Evolutionary conservation across 371 early-diverging fungal genomes (phyloP).

Genomic region (Apophysomyces variabilis): DNA sequence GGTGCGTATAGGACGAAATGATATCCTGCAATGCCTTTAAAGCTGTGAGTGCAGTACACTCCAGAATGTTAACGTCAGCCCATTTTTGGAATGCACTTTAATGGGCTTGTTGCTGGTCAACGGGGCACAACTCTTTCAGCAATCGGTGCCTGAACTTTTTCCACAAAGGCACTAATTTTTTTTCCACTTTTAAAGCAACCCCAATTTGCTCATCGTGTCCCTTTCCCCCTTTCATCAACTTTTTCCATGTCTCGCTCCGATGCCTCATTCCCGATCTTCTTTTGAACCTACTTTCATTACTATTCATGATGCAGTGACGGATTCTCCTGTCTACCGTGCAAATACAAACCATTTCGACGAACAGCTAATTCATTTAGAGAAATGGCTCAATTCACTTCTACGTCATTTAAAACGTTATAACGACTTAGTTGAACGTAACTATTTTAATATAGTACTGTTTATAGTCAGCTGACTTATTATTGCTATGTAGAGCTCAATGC

Average conservation of each 20-base stretch:
- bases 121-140: not conserved
- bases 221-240: conserved; percentile 1
- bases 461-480: not conserved
- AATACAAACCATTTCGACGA: conserved; percentile 67
- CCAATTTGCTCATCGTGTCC: not conserved
- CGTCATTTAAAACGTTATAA: conserved; percentile 49
- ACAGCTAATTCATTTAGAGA: conserved; percentile 67
- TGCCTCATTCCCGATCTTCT: conserved; percentile 3
- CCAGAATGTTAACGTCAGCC: no score
- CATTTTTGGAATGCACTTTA: no score
- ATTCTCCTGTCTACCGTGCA: conserved; percentile 74
- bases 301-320: conserved; percentile 68
- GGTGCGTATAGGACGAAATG: no score
- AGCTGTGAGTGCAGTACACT: no score
- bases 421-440: conserved; percentile 53
- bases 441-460: not conserved
- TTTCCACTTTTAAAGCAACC: not conserved
- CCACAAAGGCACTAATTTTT: not conserved
- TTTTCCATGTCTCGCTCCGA: conserved; percentile 8
- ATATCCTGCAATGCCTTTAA: no score
- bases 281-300: conserved; percentile 40
- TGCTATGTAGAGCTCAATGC: conserved; percentile 23
- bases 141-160: conserved; percentile 10
- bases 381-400: conserved; percentile 64
- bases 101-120: no score